These are phyloP conservation scores for Thelephora aurantiotincta DNA, from an alignment of 768 basidiomycete species.

Conservation along the genomic window DNA sequence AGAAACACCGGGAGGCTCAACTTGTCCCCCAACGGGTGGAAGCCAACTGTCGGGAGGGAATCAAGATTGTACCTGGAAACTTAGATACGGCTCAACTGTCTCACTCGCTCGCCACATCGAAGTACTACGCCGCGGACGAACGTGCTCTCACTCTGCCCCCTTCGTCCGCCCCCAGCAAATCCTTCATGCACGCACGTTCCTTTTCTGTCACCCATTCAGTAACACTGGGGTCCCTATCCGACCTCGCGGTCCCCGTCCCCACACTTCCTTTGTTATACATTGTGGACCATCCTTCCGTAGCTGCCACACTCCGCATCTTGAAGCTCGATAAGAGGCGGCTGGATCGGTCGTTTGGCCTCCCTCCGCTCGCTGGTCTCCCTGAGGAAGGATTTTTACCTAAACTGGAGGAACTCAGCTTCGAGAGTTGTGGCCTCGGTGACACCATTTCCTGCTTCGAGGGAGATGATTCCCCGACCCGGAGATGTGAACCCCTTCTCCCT, in stretches of 20 bases:
- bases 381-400: constrained; percentile 36
- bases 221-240: constrained; percentile 5
- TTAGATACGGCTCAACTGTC: neutral
- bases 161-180: constrained; percentile 38
- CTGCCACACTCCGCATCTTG: constrained; percentile 38
- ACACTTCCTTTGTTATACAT: constrained; percentile 57
- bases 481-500: constrained; percentile 40
- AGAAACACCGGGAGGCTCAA: constrained; percentile 10
- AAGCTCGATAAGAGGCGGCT: constrained; percentile 49
- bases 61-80: neutral
- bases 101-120: constrained; percentile 31
- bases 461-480: constrained; percentile 25
- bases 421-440: constrained; percentile 60
- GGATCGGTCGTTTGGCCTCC: constrained; percentile 50
- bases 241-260: constrained; percentile 40
- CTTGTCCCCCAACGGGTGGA: constrained; percentile 4
- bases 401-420: constrained; percentile 62
- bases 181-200: constrained; percentile 37
- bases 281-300: constrained; percentile 3
- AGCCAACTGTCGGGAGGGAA: constrained; percentile 2
- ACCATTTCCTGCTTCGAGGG: constrained; percentile 24
- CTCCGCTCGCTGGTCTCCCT: constrained; percentile 18
- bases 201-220: constrained; percentile 34
- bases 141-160: constrained; percentile 55
- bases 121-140: constrained; percentile 42